A percentile compares a stretch with the other conserved stretches of the same genome.
Conservation (phyloP, 805 yeast genomes). For the Ogataea naganishii region DNA sequence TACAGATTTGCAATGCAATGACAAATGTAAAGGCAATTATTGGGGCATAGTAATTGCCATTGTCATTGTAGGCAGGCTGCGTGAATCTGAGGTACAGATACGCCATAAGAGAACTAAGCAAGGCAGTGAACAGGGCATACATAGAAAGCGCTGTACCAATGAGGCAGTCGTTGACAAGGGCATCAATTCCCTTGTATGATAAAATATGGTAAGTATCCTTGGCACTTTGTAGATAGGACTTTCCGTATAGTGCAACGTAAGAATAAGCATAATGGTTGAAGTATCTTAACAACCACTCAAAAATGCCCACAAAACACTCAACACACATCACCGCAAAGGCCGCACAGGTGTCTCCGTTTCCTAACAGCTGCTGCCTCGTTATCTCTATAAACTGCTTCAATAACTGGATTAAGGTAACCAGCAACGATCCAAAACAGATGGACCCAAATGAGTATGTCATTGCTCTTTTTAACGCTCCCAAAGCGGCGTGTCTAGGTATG, state of each 20-base stretch:
- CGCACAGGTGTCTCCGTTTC: conserved; percentile 12
- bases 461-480: conserved; percentile 50
- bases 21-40: conserved; percentile 67
- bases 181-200: conserved; percentile 74
- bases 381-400: conserved; percentile 45
- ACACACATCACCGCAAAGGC: conserved; percentile 10
- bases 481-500: conserved; percentile 65
- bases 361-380: conserved; percentile 29
- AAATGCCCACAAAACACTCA: conserved; percentile 35
- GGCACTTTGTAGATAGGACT: conserved; percentile 42
- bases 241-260: conserved; percentile 81
- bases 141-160: conserved; percentile 74
- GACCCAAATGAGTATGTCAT: conserved; percentile 12
- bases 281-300: conserved; percentile 77
- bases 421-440: conserved; percentile 38
- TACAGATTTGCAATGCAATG: conserved; percentile 64
- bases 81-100: conserved; percentile 65
- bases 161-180: conserved; percentile 75
- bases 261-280: conserved; percentile 89
- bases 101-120: conserved; percentile 37
- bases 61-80: conserved; percentile 52
- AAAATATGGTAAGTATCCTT: conserved; percentile 76
- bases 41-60: conserved; percentile 61
- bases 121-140: conserved; percentile 61
- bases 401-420: conserved; percentile 62